A percentile compares a stretch with the other conserved stretches of the same genome.
Evolutionary conservation across 2,329 filamentous ascomycete species (phyloP).

Genomic region (Falciphora oryzae): DNA sequence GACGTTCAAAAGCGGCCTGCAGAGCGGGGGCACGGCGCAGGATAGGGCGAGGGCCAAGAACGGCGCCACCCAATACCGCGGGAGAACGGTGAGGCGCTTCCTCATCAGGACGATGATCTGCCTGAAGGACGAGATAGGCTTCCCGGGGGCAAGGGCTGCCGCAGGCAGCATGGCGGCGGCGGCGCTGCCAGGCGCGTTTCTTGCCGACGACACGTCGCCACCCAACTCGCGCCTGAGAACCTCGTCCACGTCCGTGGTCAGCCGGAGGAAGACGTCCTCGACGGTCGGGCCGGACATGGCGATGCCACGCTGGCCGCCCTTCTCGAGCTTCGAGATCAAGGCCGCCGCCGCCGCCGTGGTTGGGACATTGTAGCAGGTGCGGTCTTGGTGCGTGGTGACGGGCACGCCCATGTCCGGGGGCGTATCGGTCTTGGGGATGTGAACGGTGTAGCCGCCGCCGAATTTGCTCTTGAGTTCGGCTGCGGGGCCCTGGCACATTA

Average conservation of each 20-base stretch:
- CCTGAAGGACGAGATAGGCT: constrained; percentile 59
- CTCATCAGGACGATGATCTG: constrained; percentile 71
- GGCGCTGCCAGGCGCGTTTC: constrained; percentile 7
- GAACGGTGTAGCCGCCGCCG: constrained; percentile 79
- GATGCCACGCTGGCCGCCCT: constrained; percentile 65
- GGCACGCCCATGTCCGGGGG: constrained; percentile 49
- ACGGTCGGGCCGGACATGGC: constrained; percentile 85
- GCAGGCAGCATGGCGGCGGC: constrained; percentile 1
- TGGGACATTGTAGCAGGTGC: constrained; percentile 65
- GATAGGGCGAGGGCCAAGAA: constrained; percentile 74
- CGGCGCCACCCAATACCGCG: constrained; percentile 70
- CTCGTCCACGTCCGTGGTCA: constrained; percentile 72
- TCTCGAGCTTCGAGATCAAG: constrained; percentile 66
- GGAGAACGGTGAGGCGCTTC: constrained; percentile 72
- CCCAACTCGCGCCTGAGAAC: constrained; percentile 24
- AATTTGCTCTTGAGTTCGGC: constrained; percentile 77
- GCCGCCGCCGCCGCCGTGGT: constrained; percentile 64
- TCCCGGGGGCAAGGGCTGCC: constrained; percentile 55
- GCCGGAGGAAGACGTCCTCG: constrained; percentile 83
- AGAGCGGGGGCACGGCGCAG: constrained; percentile 58
- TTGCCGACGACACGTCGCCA: neutral
- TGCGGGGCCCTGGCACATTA: constrained; percentile 77
- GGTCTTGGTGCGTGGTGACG: constrained; percentile 59
- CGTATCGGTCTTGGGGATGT: constrained; percentile 56
- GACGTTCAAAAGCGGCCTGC: constrained; percentile 31